A percentile compares a stretch with the other conserved stretches of the same genome.
These are phyloP conservation scores for Acrasis kona DNA, from an alignment of 78 protist species.

Conservation along the genomic window DNA sequence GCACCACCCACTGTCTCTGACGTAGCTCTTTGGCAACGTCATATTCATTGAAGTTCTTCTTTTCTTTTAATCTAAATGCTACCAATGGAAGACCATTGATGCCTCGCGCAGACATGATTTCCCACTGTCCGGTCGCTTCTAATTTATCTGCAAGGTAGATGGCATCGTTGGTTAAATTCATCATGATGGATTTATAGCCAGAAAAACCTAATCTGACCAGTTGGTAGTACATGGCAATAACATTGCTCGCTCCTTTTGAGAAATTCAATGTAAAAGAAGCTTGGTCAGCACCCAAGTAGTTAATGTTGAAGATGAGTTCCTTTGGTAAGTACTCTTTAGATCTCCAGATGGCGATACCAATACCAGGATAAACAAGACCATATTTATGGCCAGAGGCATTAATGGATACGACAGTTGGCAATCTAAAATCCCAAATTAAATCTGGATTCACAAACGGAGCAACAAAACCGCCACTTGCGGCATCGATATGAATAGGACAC, in stretches of 20 bases:
- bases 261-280: constrained; percentile 31
- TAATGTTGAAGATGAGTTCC: constrained; percentile 21
- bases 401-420: neutral
- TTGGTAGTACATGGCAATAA: constrained; percentile 28
- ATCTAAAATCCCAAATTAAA: too few relatives aligned
- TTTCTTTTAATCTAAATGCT: too few relatives aligned
- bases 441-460: too few relatives aligned
- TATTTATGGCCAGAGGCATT: neutral
- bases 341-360: constrained; percentile 28
- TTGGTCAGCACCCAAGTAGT: constrained; percentile 32
- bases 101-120: too few relatives aligned
- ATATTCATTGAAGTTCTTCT: too few relatives aligned
- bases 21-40: too few relatives aligned
- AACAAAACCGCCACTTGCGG: too few relatives aligned
- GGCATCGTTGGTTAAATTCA: neutral
- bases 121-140: too few relatives aligned
- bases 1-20: too few relatives aligned
- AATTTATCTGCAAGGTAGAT: too few relatives aligned
- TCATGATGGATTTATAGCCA: constrained; percentile 16
- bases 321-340: constrained; percentile 16
- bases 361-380: constrained; percentile 14
- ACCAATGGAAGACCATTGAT: too few relatives aligned
- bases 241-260: constrained; percentile 14
- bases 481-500: neutral
- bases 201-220: constrained; percentile 20